phyloP scores from a whole-genome alignment of 345 rosid genomes.

The Syzygium aromaticum region DNA sequence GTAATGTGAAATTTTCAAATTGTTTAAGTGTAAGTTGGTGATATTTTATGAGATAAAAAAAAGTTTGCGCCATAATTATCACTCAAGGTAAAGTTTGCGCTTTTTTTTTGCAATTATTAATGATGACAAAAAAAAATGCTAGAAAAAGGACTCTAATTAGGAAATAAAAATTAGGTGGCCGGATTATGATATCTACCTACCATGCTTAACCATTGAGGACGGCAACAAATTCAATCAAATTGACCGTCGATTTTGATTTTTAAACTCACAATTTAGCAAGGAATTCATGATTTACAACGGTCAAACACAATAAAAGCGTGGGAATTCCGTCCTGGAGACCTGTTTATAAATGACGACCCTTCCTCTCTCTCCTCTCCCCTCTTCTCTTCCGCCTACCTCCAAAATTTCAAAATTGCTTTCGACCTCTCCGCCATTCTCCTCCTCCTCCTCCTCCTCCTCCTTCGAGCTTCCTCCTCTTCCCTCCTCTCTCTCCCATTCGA shows the following conservation, averaged over 20 bases:
- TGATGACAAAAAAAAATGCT: not conserved
- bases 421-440: not conserved
- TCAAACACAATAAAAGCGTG: not conserved
- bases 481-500: not conserved
- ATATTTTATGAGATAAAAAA: no score
- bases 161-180: not conserved
- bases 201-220: not conserved
- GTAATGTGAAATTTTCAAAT: no score
- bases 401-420: constrained; percentile 1
- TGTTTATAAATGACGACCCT: not conserved
- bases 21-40: no score
- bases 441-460: not conserved
- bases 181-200: not conserved
- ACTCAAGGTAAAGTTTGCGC: no score
- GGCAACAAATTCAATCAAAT: not conserved
- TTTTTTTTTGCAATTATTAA: no score
- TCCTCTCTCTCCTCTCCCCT: not conserved
- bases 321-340: not conserved
- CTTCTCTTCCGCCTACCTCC: not conserved
- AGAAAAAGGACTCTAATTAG: not conserved
- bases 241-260: not conserved
- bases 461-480: not conserved
- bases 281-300: not conserved
- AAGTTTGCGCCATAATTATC: no score
- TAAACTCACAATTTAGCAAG: not conserved